Base-by-base conservation (phyloP, 2,329 filamentous ascomycete species). In the Zalaria sp. region DNA sequence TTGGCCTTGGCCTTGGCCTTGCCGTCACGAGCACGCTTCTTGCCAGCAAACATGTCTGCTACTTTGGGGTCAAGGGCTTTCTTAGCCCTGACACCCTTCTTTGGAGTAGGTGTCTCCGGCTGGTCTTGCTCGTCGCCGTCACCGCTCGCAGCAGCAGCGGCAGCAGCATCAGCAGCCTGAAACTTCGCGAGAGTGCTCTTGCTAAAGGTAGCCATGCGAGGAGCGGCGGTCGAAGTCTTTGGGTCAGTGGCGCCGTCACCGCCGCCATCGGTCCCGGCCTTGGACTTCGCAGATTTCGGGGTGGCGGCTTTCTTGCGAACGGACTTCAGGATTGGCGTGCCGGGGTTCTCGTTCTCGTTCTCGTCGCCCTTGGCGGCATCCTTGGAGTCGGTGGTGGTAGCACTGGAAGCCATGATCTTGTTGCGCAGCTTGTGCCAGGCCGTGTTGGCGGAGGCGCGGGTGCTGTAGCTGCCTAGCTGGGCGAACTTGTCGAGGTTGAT, bases 391-490 rank as follows among this genome's bases (percentile, higher is more conserved):
- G 8, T n/a, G 35, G 7, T 36, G 35, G 7, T 8, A 10, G n/a
- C 32, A 4, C 8, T 27, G 3, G n/a, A 18, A 80, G 76, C 55
- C 75, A 77, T 60, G 82, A 81, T 53, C 63, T 93, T 50, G 57
- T 93, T 43, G 83, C 83, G 26, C 68, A 74, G 25, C 73, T 81
- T 68, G 71, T 87, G 6, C 35, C 39, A 51, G n/a, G 43, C 42
- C 4, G 44, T 48, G 36, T 39, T 47, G 0, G 51, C 52, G 2
- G 48, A 50, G 5, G 43, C 46, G 3, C 27, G 28, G 43, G 37
- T 53, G 39, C 52, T 52, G 40, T 46, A 47, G 37, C 46, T 46
- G 8, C 39, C 40, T 1, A 51, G 25, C n/a, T 25, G 3, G 25
- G 46, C 44, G 25, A 53, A 44, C 27, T 51, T 50, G 5, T 44